These are phyloP conservation scores for Saturnispora diversa DNA, from an alignment of 805 yeast genomes.

Conservation along the genomic window DNA sequence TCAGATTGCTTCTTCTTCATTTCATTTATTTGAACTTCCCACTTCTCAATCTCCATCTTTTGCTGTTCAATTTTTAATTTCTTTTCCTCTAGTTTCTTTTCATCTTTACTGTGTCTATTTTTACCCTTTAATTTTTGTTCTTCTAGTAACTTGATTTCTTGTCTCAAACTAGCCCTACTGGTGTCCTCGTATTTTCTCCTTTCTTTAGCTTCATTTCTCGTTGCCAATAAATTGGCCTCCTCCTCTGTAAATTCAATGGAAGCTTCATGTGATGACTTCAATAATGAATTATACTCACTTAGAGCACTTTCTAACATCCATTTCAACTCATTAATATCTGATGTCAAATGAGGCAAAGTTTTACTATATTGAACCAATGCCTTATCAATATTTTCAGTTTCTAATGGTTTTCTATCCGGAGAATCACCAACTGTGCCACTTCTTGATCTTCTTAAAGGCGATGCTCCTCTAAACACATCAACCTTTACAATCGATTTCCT, in stretches of 20 bases:
- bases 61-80: constrained; percentile 28
- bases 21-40: constrained; percentile 27
- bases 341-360: constrained; percentile 27
- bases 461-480: constrained; percentile 22
- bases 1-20: constrained; percentile 16
- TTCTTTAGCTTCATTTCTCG: constrained; percentile 32
- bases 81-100: constrained; percentile 24
- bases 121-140: constrained; percentile 34
- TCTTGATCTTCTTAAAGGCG: constrained; percentile 25
- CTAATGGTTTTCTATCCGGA: constrained; percentile 10
- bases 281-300: constrained; percentile 32
- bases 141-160: constrained; percentile 36
- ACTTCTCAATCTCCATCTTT: constrained; percentile 28
- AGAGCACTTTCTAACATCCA: constrained; percentile 35
- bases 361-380: constrained; percentile 13
- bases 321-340: constrained; percentile 37
- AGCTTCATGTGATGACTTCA: constrained; percentile 28
- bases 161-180: constrained; percentile 33
- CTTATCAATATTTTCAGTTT: constrained; percentile 9
- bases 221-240: constrained; percentile 28
- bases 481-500: constrained; percentile 26
- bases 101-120: constrained; percentile 29
- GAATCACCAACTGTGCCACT: constrained; percentile 30
- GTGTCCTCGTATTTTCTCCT: constrained; percentile 36
- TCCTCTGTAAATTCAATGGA: constrained; percentile 34